Evolutionary conservation across 176 grass and related monocot species (phyloP), one percentile per base, ranked within the genome.

Genomic region (Chloris gayana): DNA sequence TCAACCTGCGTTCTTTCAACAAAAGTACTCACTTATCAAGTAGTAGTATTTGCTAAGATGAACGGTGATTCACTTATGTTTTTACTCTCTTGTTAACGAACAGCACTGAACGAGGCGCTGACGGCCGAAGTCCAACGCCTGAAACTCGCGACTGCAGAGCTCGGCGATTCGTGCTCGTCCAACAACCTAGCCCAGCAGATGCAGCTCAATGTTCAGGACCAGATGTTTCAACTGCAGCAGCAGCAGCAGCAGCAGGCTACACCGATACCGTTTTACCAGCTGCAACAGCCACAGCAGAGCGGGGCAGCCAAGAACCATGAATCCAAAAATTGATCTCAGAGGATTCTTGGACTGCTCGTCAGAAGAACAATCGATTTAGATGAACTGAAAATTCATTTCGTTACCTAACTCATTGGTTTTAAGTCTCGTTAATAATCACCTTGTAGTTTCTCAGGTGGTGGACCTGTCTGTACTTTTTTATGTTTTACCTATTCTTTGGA

Each of bases 51-150:
- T 4, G 38, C 26, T 33, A 19, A 22, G 22, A 19, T 33, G 7
- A 58, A 75, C 69, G 15, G 17, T 56, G 17, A 15, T 56, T 34
- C 32, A 14, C 54, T 7, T 22, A 1, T 10, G n/a, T 22, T 47
- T 50, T 51, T 49, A 4, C 76, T 72, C 6, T 80, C 62, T 74
- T 49, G 32, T 41, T 62, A 32, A 73, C 53, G 39, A 73, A 58
- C 86, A 99, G 97, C 97, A 45, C 74, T 99, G 70, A 99, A 99
- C 47, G 97, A 96, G 66, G 91, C 97, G 9, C 86, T 99, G 82
- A 96, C 84, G 10, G 34, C 72, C 14, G 93, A 99, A 79, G 93
- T 99, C 61, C 97, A 95, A 24, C 93, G 91, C 45, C 87, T 96
- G 67, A 99, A 99, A 82, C 65, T 96, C 63, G 80, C 88, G 32